Base-by-base conservation (phyloP, 2,329 filamentous ascomycete genomes). In the Exophiala spinifera region DNA sequence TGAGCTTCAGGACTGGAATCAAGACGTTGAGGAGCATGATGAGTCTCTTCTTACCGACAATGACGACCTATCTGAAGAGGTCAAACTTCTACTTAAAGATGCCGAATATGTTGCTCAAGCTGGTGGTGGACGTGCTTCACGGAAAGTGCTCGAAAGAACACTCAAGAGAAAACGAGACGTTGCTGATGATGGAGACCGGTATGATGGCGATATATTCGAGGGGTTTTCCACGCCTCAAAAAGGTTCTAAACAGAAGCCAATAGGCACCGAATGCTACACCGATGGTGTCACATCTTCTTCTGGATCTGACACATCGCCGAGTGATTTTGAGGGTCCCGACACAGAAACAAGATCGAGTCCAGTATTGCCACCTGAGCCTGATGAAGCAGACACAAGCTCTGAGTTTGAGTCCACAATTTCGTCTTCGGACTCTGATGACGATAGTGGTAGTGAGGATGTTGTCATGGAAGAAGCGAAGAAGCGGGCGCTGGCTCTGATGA, bases 391-490 rank as follows among this genome's bases (percentile, higher is more conserved):
- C 4, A 25, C 47, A 21, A 53, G 55, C 21, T 51, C 46, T 17
- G 55, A 60, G 1, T 59, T 61, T 8, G 40, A 36, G n/a, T 51
- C 49, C 4, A 55, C 53, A 11, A 60, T 48, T 11, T 60, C 53
- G 10, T 59, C 62, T 23, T 54, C 55, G 5, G 60, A 53, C 3
- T 51, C 53, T 31, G 68, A 70, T 13, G 67, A 65, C 19, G 71
- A 71, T n/a, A 71, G 76, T 53, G 56, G 74, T 3, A 67, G 66
- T 13, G 70, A 77, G 31, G 76, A 79, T 46, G 64, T 78, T 20
- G 68, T 73, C 45, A 71, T 73, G 23, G 62, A 80, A 1, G 67
- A 70, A 40, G 68, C 74, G 6, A 76, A 79, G 40, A 72, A 74
- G 53, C 39, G 56, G 20, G 59, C 40, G 14, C 42, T 57, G 45